These are phyloP conservation scores for Huntiella moniliformis DNA, from an alignment of 2,329 filamentous ascomycete species.

Conservation along the genomic window DNA sequence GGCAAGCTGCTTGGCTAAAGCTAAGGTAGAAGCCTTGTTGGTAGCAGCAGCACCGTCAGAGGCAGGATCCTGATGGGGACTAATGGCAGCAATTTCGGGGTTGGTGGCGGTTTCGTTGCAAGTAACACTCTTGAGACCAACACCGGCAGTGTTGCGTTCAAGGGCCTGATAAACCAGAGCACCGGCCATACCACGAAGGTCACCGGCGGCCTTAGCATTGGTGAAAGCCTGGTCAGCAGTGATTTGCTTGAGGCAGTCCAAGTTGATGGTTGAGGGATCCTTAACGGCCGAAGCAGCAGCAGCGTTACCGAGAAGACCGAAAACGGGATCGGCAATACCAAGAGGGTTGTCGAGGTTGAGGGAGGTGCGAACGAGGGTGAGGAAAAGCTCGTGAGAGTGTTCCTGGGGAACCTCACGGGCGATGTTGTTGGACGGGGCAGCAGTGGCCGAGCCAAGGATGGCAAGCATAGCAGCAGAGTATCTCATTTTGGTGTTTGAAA, in stretches of 20 bases:
- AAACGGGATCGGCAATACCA: conserved; percentile 32
- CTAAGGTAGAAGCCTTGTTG: conserved; percentile 43
- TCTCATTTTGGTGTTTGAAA: conserved; percentile 5
- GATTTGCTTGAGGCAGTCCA: conserved; percentile 28
- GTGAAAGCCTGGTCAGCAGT: conserved; percentile 41
- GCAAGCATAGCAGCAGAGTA: conserved; percentile 6
- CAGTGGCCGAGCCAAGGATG: conserved; percentile 13
- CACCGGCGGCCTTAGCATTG: conserved; percentile 33
- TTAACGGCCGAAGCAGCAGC: conserved; percentile 31
- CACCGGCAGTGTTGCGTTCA: conserved; percentile 29
- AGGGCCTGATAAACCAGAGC: conserved; percentile 36
- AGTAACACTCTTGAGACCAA: conserved; percentile 28
- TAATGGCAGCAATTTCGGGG: conserved; percentile 43
- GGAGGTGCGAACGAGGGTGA: conserved; percentile 25
- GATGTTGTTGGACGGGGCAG: conserved; percentile 11
- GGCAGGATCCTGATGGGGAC: conserved; percentile 50
- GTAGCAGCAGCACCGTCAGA: conserved; percentile 32
- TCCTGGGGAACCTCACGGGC: conserved; percentile 34
- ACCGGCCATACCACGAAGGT: conserved; percentile 34
- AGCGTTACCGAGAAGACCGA: conserved; percentile 26
- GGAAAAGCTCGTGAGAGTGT: conserved; percentile 32
- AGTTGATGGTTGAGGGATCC: conserved; percentile 18
- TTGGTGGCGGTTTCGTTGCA: conserved; percentile 41
- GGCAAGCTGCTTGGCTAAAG: conserved; percentile 39
- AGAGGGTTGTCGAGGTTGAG: conserved; percentile 32